A percentile compares a stretch with the other conserved stretches of the same genome.
Evolutionary conservation across 2,329 filamentous ascomycete genomes (phyloP).

Genomic region (Stemphylium lycopersici): DNA sequence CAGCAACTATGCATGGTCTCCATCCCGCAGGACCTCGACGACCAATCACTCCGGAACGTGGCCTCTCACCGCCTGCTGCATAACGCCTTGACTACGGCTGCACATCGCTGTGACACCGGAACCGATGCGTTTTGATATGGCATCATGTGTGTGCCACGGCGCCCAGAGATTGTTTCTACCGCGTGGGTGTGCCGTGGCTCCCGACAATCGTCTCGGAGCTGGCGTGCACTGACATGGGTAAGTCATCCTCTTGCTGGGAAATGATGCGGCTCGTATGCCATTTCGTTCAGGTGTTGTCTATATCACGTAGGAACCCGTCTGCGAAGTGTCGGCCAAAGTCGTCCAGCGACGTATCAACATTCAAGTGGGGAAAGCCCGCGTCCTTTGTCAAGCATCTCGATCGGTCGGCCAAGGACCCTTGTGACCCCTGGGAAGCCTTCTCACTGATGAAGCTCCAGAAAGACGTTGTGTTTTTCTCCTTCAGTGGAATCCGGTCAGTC

Average conservation of each 20-base stretch:
- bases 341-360: constrained; percentile 32
- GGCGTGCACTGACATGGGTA: not conserved
- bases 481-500: constrained; percentile 33
- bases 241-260: not conserved
- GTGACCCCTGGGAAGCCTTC: constrained; percentile 31
- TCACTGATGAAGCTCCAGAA: constrained; percentile 26
- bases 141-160: constrained; percentile 8
- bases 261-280: not conserved
- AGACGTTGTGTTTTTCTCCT: constrained; percentile 31
- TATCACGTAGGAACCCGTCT: constrained; percentile 34
- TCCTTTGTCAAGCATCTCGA: constrained; percentile 16
- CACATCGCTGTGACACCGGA: constrained; percentile 14
- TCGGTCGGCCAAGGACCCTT: constrained; percentile 8
- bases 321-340: constrained; percentile 34
- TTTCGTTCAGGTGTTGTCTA: constrained; percentile 23
- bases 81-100: constrained; percentile 20
- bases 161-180: not conserved
- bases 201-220: not conserved
- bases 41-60: constrained; percentile 49
- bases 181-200: constrained; percentile 2
- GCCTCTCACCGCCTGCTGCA: constrained; percentile 38
- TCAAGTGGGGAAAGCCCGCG: constrained; percentile 26
- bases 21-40: constrained; percentile 26
- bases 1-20: constrained; percentile 21
- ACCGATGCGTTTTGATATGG: constrained; percentile 9